Conservation (phyloP, 2,329 filamentous ascomycete genomes). For the Zalaria obscura region DNA sequence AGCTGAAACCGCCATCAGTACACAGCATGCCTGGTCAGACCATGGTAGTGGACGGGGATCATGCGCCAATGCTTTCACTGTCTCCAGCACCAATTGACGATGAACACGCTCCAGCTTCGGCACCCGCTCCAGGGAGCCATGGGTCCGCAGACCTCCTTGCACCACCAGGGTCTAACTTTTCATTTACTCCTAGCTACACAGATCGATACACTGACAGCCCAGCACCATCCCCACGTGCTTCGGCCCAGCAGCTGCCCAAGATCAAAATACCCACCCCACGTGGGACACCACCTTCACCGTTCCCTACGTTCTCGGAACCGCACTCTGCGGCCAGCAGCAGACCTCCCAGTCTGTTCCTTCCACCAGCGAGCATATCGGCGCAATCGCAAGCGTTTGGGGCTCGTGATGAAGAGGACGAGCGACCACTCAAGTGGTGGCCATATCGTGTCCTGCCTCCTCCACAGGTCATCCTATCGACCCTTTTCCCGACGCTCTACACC, state of each 20-base stretch:
- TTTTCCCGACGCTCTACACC: conserved; percentile 76
- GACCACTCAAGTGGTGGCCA: conserved; percentile 63
- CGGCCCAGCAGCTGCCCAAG: conserved; percentile 22
- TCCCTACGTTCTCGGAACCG: conserved; percentile 48
- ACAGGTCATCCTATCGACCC: conserved; percentile 51
- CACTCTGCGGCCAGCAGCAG: conserved; percentile 29
- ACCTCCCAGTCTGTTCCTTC: conserved; percentile 42
- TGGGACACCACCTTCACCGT: conserved; percentile 36
- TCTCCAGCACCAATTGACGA: neutral
- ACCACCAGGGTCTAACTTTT: neutral
- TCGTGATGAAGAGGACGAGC: conserved; percentile 20
- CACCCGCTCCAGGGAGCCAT: neutral
- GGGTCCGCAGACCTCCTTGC: neutral
- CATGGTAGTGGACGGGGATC: neutral
- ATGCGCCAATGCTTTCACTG: neutral
- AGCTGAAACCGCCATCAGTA: conserved; percentile 3
- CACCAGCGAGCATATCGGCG: conserved; percentile 35
- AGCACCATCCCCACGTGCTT: conserved; percentile 13
- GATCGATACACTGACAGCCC: conserved; percentile 1
- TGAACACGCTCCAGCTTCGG: neutral
- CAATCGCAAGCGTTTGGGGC: conserved; percentile 33
- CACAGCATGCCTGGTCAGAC: conserved; percentile 2
- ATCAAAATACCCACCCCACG: conserved; percentile 22
- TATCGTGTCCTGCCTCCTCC: conserved; percentile 60
- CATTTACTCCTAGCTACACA: neutral